Evolutionary conservation across 2,329 filamentous ascomycete species (phyloP).

Genomic region (Xylariaceae sp.): DNA sequence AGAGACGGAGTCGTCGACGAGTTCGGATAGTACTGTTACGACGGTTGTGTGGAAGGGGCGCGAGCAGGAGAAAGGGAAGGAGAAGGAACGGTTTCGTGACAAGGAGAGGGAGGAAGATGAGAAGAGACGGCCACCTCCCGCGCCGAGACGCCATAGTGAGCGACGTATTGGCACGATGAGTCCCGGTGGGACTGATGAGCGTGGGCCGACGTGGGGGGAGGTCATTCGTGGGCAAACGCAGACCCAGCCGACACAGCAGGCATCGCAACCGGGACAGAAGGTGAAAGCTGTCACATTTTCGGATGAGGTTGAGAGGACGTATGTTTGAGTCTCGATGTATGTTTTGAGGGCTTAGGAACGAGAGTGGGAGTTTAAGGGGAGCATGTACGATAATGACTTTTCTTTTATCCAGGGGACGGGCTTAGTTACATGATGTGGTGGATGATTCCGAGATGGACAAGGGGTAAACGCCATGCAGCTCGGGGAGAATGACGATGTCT

Average conservation of each 20-base stretch:
- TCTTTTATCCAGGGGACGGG: not conserved
- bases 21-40: slow-evolving; percentile 9
- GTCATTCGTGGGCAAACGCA: slow-evolving; percentile 22
- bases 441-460: too few relatives aligned
- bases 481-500: too few relatives aligned
- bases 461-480: too few relatives aligned
- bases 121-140: slow-evolving; percentile 12
- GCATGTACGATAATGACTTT: not conserved
- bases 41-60: slow-evolving; percentile 1
- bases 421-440: not conserved
- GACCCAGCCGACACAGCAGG: not conserved
- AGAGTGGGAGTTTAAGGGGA: not conserved
- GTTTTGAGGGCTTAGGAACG: too few relatives aligned
- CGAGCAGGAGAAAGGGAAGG: slow-evolving; percentile 8
- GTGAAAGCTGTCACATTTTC: slow-evolving; percentile 9
- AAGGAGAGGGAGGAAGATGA: not conserved
- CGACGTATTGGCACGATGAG: not conserved
- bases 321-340: not conserved
- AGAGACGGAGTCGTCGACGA: slow-evolving; percentile 8
- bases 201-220: slow-evolving; percentile 32
- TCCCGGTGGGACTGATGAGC: slow-evolving; percentile 14
- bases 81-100: slow-evolving; percentile 1
- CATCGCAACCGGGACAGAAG: slow-evolving; percentile 1
- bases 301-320: slow-evolving; percentile 8
- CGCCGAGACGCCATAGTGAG: slow-evolving; percentile 4